These are phyloP conservation scores for Elongisporangium prolatum DNA, from an alignment of 352 stramenopile genomes.

Conservation along the genomic window DNA sequence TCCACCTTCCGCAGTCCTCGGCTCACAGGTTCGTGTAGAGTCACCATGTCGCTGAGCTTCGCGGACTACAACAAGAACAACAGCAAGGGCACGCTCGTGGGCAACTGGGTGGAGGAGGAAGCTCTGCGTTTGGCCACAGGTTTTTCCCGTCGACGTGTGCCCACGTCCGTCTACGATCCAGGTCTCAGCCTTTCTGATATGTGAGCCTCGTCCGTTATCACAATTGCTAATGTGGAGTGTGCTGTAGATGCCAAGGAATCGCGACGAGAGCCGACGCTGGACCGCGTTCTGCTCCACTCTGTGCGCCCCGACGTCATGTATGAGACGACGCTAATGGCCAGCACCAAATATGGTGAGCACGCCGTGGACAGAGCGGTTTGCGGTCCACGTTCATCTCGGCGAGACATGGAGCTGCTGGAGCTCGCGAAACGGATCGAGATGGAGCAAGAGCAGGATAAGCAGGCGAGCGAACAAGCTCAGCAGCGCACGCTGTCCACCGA, in stretches of 20 bases:
- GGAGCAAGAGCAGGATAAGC: slow-evolving; percentile 22
- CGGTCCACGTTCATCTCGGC: slow-evolving; percentile 35
- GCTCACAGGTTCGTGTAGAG: background rate
- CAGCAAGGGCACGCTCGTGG: slow-evolving; percentile 60
- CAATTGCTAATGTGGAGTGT: background rate
- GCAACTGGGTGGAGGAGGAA: slow-evolving; percentile 85
- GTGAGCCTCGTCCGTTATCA: background rate
- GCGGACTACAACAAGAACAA: slow-evolving; percentile 83
- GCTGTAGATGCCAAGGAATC: slow-evolving; percentile 34
- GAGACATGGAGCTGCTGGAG: slow-evolving; percentile 37
- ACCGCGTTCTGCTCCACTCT: slow-evolving; percentile 46
- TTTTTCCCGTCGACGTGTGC: slow-evolving; percentile 52
- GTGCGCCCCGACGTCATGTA: slow-evolving; percentile 13
- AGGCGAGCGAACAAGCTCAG: slow-evolving; percentile 16
- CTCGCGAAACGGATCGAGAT: slow-evolving; percentile 31
- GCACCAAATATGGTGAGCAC: slow-evolving; percentile 37
- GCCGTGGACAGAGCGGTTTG: slow-evolving; percentile 18
- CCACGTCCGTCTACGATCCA: slow-evolving; percentile 22
- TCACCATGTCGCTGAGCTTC: slow-evolving; percentile 27
- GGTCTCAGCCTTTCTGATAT: slow-evolving; percentile 7
- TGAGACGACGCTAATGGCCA: slow-evolving; percentile 31
- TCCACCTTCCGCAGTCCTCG: background rate
- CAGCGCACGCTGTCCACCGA: slow-evolving; percentile 16
- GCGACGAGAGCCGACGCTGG: slow-evolving; percentile 37
- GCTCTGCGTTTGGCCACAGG: slow-evolving; percentile 56